phyloP scores from a whole-genome alignment of 164 flowering plant species.

The Chloranthus sessilifolius region DNA sequence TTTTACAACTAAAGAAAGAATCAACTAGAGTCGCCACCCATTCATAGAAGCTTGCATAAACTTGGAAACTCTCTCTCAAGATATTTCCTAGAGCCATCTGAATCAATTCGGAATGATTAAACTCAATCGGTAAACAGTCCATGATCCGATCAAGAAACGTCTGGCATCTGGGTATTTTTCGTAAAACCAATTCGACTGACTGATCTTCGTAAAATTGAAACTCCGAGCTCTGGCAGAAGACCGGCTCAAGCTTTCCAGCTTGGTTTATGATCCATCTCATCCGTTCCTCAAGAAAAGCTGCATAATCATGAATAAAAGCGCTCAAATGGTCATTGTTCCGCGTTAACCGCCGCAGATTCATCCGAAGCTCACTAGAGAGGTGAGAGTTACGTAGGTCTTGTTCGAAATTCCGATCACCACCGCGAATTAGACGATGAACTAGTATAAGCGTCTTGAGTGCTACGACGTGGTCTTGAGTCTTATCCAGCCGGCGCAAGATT shows the following conservation, averaged over 20 bases:
- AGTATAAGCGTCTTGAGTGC: constrained; percentile 61
- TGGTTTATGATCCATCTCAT: constrained; percentile 48
- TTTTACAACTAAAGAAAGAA: constrained; percentile 45
- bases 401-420: constrained; percentile 55
- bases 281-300: constrained; percentile 38
- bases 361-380: constrained; percentile 33
- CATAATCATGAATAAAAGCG: constrained; percentile 28
- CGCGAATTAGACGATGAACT: constrained; percentile 59
- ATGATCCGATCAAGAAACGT: constrained; percentile 44
- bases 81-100: constrained; percentile 35
- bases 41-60: constrained; percentile 49
- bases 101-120: constrained; percentile 18
- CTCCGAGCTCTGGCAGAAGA: constrained; percentile 14
- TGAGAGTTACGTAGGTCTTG: constrained; percentile 37
- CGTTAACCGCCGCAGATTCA: constrained; percentile 25
- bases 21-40: constrained; percentile 49
- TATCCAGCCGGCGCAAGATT: constrained; percentile 46
- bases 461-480: constrained; percentile 49
- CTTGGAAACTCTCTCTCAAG: constrained; percentile 62
- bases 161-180: constrained; percentile 40
- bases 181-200: constrained; percentile 32
- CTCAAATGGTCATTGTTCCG: constrained; percentile 25
- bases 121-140: constrained; percentile 34
- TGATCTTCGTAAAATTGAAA: constrained; percentile 25
- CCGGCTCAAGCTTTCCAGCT: constrained; percentile 46